Evolutionary conservation across 805 yeast species (phyloP).

Genomic region (Spencermartinsiella europaea): DNA sequence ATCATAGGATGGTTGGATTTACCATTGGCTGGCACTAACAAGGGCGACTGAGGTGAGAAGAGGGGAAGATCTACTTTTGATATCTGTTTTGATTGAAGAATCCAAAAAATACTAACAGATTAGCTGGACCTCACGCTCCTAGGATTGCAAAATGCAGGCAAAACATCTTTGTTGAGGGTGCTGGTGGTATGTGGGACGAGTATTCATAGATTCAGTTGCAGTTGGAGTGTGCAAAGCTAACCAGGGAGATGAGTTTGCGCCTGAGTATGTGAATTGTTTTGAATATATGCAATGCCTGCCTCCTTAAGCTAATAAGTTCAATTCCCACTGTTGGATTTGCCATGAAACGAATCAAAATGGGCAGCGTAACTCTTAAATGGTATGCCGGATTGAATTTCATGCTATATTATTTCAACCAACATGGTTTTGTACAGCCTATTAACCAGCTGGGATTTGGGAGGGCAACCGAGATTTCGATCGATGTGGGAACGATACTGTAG

Average conservation of each 20-base stretch:
- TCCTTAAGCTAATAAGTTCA: conserved; percentile 19
- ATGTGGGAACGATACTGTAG: conserved; percentile 38
- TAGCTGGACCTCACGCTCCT: conserved; percentile 34
- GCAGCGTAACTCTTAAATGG: conserved; percentile 35
- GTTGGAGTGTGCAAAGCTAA: background rate
- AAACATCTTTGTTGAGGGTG: conserved; percentile 32
- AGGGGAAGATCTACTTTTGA: background rate
- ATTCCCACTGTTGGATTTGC: conserved; percentile 38
- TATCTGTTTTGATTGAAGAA: background rate
- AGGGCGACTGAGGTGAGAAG: conserved; percentile 28
- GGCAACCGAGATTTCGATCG: conserved; percentile 35
- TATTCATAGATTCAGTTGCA: background rate
- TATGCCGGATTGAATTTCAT: conserved; percentile 11
- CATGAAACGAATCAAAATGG: conserved; percentile 32
- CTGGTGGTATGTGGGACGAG: conserved; percentile 24
- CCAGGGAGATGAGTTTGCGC: conserved; percentile 30
- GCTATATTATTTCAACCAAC: background rate
- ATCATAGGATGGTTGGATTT: background rate
- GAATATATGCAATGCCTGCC: background rate
- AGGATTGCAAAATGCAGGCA: conserved; percentile 37
- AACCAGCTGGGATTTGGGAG: conserved; percentile 37
- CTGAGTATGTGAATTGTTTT: conserved; percentile 24
- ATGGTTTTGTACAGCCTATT: background rate
- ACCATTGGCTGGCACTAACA: background rate
- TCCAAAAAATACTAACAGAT: conserved; percentile 1